Conservation (phyloP, 2,329 filamentous ascomycete genomes). For the Rhinocladiella mackenziei region DNA sequence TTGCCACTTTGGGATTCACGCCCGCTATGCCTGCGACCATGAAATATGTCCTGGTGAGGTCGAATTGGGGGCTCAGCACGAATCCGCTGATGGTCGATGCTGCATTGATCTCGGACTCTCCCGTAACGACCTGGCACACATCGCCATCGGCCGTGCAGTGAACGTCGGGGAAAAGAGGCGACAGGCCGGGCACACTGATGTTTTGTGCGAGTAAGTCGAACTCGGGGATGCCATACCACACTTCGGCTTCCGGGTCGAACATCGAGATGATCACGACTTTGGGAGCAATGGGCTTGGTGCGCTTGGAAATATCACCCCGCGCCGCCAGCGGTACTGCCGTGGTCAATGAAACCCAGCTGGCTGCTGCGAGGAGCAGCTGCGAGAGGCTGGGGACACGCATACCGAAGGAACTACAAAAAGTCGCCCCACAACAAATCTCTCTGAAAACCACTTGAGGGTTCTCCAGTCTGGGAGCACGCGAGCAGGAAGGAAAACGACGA, state of each 20-base stretch:
- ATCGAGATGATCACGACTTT: conserved; percentile 44
- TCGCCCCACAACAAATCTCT: background rate
- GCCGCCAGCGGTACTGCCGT: conserved; percentile 4
- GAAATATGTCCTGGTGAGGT: conserved; percentile 66
- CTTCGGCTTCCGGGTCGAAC: conserved; percentile 59
- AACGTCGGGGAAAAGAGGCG: conserved; percentile 60
- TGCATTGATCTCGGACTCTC: conserved; percentile 69
- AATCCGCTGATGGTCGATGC: conserved; percentile 63
- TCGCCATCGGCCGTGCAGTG: conserved; percentile 59
- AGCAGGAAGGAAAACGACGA: conserved; percentile 6
- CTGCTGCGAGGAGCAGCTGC: conserved; percentile 9
- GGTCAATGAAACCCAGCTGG: background rate
- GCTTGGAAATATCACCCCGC: conserved; percentile 3
- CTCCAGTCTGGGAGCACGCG: conserved; percentile 9
- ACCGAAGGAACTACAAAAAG: background rate
- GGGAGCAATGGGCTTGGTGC: conserved; percentile 27
- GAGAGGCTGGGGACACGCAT: conserved; percentile 7
- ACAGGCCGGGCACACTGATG: conserved; percentile 59
- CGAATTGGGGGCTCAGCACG: conserved; percentile 58
- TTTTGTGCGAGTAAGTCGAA: conserved; percentile 55
- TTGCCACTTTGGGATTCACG: conserved; percentile 65
- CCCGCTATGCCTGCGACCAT: conserved; percentile 69
- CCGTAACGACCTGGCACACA: conserved; percentile 58
- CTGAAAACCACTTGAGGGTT: background rate
- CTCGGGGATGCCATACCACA: conserved; percentile 58